phyloP scores from a whole-genome alignment of 2,329 filamentous ascomycete species.

The Sporothrix humicola region DNA sequence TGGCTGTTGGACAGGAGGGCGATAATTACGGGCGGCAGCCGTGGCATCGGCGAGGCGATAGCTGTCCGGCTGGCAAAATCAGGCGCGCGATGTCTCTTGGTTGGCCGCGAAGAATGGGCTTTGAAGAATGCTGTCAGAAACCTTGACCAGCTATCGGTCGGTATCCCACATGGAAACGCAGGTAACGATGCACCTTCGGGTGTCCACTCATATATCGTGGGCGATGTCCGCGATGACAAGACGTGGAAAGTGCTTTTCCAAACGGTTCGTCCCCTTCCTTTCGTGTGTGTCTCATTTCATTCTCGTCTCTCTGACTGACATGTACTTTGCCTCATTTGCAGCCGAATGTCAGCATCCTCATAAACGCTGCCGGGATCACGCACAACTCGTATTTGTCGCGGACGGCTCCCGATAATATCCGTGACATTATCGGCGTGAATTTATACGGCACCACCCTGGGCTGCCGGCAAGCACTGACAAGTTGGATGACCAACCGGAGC shows the following conservation, averaged over 20 bases:
- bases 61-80: conserved; percentile 68
- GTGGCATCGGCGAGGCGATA: conserved; percentile 72
- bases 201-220: conserved; percentile 35
- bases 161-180: conserved; percentile 40
- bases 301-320: background rate
- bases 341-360: conserved; percentile 58
- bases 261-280: conserved; percentile 24
- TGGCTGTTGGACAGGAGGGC: conserved; percentile 55
- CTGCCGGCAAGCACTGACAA: conserved; percentile 55
- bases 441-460: conserved; percentile 68
- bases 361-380: conserved; percentile 80
- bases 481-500: conserved; percentile 32
- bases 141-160: background rate
- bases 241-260: conserved; percentile 38
- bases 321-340: background rate
- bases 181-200: background rate
- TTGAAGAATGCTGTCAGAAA: conserved; percentile 48
- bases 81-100: conserved; percentile 65
- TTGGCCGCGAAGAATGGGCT: conserved; percentile 61
- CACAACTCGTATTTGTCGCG: conserved; percentile 68
- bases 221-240: conserved; percentile 38
- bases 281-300: background rate
- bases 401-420: conserved; percentile 57
- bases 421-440: conserved; percentile 70
- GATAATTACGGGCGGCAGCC: conserved; percentile 72